Base-by-base conservation (phyloP, 352 stramenopile species). In the Phytophthora crassamura region DNA sequence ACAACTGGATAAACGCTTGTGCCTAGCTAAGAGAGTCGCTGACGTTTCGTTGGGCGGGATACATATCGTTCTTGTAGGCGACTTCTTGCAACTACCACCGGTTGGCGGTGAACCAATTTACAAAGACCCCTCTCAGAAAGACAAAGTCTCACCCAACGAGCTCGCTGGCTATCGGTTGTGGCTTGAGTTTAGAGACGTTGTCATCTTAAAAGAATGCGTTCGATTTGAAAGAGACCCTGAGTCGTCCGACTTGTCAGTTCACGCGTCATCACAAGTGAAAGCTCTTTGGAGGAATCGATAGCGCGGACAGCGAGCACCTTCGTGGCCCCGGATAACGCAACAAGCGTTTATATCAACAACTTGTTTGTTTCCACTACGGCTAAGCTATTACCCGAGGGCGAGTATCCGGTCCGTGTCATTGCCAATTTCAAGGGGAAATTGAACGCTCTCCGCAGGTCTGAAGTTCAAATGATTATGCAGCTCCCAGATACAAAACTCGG, bases 171-270 rank as follows among this genome's bases (percentile, higher is more conserved):
- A 46, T 34, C 5, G 4, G 28, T 36, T 57, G 16, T 46, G 35
- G 49, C 49, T 20, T 25, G 34, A 36, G 22, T 57, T 57, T 47
- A 47, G 35, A 16, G 22, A 35, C 35, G 49, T 47, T 36, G 20
- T 46, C 5, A 57, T 57, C 6, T 41, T 46, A 11, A 57, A 50
- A 2, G 61, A 78, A 7, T 66, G 39, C 4, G 58, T 68, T 30
- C 28, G 60, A 1, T 74, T 75, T 36, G n/a, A 25, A 7, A 43
- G 54, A 11, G 70, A 75, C 45, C 65, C 61, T 3, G 20, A 59
- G 10, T 70, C 8, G 12, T 68, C 3, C 35, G 20, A 0, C 49
- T 71, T 33, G 66, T 72, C 34, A 68, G 71, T 36, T 35, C 41
- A 11, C 50, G 63, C 1, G 34, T 65, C 7, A 14, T 52, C 8